Percentiles rank a stretch among this genome's conserved stretches.
phyloP scores from a whole-genome alignment of 129 eudicot species.

The Arctium minus region DNA sequence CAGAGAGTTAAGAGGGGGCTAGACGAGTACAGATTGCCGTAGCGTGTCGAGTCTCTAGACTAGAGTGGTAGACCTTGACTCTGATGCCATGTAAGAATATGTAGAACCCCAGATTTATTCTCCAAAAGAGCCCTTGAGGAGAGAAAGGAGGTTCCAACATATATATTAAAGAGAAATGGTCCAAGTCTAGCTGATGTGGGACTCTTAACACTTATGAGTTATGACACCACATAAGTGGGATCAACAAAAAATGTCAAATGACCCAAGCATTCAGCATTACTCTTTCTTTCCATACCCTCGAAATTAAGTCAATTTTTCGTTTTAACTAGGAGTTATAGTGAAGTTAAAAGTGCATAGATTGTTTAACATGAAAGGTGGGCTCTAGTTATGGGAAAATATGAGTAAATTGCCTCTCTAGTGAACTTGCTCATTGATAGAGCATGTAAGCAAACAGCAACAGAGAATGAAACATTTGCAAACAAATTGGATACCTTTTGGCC shows the following conservation, averaged over 20 bases:
- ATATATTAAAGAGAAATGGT: no score
- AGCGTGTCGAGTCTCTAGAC: no score
- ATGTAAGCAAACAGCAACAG: slow-evolving; percentile 1
- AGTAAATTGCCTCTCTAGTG: background rate
- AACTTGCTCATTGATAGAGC: background rate
- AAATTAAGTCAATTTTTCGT: background rate
- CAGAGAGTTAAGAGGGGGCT: no score
- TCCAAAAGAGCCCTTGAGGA: no score
- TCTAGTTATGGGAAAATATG: background rate
- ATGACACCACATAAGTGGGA: background rate
- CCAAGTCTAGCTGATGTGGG: no score
- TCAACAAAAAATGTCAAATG: background rate
- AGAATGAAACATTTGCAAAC: background rate
- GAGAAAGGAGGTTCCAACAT: no score
- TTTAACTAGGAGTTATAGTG: background rate
- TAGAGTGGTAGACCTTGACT: no score
- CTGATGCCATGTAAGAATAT: no score
- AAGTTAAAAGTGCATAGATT: slow-evolving; percentile 8
- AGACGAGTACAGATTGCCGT: no score
- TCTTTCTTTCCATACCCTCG: background rate
- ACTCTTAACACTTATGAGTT: no score
- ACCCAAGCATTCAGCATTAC: background rate
- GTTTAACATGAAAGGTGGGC: background rate
- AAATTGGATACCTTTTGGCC: slow-evolving; percentile 13
- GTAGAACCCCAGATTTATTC: no score